Evolutionary conservation across 1,284 basidiomycete species (phyloP).

Genomic region (Rhodotorula sp.): DNA sequence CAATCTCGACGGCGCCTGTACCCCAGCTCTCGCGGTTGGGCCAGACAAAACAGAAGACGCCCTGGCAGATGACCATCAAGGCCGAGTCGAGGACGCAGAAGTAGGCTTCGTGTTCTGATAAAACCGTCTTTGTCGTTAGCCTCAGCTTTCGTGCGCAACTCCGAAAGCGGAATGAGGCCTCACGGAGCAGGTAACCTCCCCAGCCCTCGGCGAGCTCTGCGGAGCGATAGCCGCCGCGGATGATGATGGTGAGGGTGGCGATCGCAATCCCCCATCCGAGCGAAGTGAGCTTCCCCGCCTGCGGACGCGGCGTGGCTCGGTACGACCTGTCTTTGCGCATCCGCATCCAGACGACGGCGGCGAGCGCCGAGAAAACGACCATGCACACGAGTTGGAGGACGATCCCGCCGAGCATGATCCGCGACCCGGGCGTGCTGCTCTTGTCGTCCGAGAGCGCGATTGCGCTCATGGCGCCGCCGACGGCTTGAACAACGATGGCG

Average conservation of each 20-base stretch:
- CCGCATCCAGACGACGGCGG: slow-evolving; percentile 17
- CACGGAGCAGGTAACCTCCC: slow-evolving; percentile 26
- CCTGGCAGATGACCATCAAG: slow-evolving; percentile 29
- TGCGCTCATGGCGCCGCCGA: slow-evolving; percentile 32
- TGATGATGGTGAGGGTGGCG: slow-evolving; percentile 25
- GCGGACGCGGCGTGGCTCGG: background rate
- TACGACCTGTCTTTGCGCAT: slow-evolving; percentile 2
- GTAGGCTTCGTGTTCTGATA: slow-evolving; percentile 10
- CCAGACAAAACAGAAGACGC: slow-evolving; percentile 13
- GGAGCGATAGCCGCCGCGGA: slow-evolving; percentile 33
- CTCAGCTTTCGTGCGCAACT: too few relatives aligned
- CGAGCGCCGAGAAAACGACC: slow-evolving; percentile 28
- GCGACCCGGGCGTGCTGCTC: slow-evolving; percentile 4
- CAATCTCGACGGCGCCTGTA: too few relatives aligned
- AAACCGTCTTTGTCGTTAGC: background rate
- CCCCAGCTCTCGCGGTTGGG: background rate
- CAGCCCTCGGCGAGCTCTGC: slow-evolving; percentile 32
- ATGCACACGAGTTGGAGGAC: slow-evolving; percentile 13
- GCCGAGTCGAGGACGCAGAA: slow-evolving; percentile 32
- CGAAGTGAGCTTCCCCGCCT: background rate
- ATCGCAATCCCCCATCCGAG: slow-evolving; percentile 17
- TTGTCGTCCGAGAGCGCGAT: slow-evolving; percentile 23
- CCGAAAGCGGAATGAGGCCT: too few relatives aligned
- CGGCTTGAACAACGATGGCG: slow-evolving; percentile 33
- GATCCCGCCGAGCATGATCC: slow-evolving; percentile 39